These are phyloP conservation scores for Salix dunnii DNA, from an alignment of 345 rosid species.

Conservation along the genomic window DNA sequence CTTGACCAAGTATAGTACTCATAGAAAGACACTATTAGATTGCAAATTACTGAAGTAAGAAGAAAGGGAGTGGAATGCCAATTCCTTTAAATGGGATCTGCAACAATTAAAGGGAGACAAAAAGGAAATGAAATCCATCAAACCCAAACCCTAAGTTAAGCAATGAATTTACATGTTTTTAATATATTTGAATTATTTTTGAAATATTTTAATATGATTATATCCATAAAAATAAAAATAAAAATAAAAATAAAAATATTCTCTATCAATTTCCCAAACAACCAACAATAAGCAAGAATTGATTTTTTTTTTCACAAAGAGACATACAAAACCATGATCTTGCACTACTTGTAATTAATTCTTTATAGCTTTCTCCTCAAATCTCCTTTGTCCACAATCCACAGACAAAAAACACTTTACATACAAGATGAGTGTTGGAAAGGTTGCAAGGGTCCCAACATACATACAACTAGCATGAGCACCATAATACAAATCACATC, in stretches of 20 bases:
- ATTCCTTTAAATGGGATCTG: neutral
- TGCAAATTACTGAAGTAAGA: no score
- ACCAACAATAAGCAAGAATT: neutral
- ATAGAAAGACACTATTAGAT: no score
- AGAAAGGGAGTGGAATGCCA: neutral
- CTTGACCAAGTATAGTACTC: no score
- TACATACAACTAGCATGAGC: neutral
- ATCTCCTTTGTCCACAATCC: neutral
- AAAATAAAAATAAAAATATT: no score
- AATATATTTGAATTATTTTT: no score
- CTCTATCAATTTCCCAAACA: no score
- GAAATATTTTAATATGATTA: no score
- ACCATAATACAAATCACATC: neutral
- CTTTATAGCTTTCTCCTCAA: neutral
- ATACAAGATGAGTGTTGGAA: neutral
- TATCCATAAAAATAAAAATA: no score
- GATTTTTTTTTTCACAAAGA: neutral
- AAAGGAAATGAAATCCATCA: neutral
- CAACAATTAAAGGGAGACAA: neutral
- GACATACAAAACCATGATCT: neutral
- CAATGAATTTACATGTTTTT: no score
- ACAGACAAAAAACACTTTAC: constrained; percentile 6
- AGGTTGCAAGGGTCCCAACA: constrained; percentile 11
- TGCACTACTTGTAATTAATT: neutral
- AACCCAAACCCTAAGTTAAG: no score